Evolutionary conservation across 495 filamentous ascomycete species (phyloP).

Genomic region (Daldinia caldariorum): DNA sequence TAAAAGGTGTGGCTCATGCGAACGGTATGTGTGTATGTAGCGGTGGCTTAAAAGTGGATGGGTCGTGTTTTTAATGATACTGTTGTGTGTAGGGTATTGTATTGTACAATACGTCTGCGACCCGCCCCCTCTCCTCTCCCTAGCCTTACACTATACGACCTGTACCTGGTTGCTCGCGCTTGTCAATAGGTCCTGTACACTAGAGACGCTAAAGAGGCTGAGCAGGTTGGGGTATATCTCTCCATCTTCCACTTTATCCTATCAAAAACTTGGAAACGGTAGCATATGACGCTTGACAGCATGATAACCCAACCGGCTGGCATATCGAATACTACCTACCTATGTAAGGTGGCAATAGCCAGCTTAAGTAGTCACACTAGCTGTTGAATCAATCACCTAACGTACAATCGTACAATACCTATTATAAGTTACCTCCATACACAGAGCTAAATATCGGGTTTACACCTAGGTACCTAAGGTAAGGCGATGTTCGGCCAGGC

Average conservation of each 20-base stretch:
- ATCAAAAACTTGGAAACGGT: conserved; percentile 41
- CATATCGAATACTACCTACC: conserved; percentile 7
- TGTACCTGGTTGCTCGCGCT: conserved; percentile 11
- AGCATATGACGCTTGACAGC: conserved; percentile 43
- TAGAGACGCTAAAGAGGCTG: conserved; percentile 26
- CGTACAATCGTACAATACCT: too few relatives aligned
- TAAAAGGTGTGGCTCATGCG: too few relatives aligned
- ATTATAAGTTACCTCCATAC: background rate
- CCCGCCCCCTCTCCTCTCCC: conserved; percentile 1
- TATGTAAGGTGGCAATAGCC: conserved; percentile 28
- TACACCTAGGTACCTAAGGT: too few relatives aligned
- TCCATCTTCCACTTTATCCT: conserved; percentile 23
- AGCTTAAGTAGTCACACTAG: background rate
- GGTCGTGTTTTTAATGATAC: too few relatives aligned
- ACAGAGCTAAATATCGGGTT: too few relatives aligned
- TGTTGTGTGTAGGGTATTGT: too few relatives aligned
- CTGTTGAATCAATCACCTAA: too few relatives aligned
- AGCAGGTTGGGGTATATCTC: conserved; percentile 29
- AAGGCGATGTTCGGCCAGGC: too few relatives aligned
- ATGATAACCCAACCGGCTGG: conserved; percentile 18
- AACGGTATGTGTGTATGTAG: too few relatives aligned
- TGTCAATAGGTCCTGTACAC: conserved; percentile 7
- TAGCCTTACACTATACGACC: conserved; percentile 29
- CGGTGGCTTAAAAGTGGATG: too few relatives aligned
- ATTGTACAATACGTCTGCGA: background rate